phyloP scores from a whole-genome alignment of 495 filamentous ascomycete genomes.

The Aspergillus coremiiformis region DNA sequence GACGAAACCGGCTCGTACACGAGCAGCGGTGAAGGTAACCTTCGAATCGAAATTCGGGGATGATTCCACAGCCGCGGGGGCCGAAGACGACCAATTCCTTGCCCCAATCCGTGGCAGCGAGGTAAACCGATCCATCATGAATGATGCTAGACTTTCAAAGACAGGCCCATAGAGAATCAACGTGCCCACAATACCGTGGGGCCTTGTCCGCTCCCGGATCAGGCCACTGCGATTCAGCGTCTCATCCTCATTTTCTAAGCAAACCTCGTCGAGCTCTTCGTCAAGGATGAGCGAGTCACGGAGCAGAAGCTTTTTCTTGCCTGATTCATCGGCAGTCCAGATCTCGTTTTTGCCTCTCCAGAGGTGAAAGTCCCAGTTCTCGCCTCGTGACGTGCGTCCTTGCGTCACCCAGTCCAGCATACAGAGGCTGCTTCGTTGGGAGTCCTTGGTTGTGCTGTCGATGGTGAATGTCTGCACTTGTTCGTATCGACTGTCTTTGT shows the following conservation, averaged over 20 bases:
- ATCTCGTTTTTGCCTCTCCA: conserved; percentile 86
- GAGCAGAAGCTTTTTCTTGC: conserved; percentile 57
- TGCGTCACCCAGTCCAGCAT: conserved; percentile 89
- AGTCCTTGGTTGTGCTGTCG: conserved; percentile 41
- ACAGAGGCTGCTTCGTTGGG: conserved; percentile 52
- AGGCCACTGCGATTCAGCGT: conserved; percentile 46
- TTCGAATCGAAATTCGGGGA: conserved; percentile 43
- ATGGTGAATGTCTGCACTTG: conserved; percentile 73
- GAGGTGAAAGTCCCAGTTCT: conserved; percentile 71
- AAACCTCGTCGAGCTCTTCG: conserved; percentile 35
- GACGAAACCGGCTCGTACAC: conserved; percentile 68
- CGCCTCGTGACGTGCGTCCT: conserved; percentile 78
- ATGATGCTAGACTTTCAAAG: conserved; percentile 55
- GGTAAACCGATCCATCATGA: conserved; percentile 69
- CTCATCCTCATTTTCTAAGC: neutral
- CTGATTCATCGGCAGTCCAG: conserved; percentile 46
- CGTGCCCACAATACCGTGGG: conserved; percentile 66
- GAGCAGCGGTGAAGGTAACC: conserved; percentile 80
- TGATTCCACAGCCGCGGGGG: conserved; percentile 23
- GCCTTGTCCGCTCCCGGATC: conserved; percentile 35
- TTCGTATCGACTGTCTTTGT: conserved; percentile 68
- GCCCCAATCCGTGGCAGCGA: conserved; percentile 74
- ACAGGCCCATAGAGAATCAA: conserved; percentile 71
- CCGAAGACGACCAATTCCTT: conserved; percentile 59
- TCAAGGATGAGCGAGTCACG: conserved; percentile 77